These are phyloP conservation scores for Verticillium dahliae DNA, from an alignment of 2,329 filamentous ascomycete species.

Conservation along the genomic window DNA sequence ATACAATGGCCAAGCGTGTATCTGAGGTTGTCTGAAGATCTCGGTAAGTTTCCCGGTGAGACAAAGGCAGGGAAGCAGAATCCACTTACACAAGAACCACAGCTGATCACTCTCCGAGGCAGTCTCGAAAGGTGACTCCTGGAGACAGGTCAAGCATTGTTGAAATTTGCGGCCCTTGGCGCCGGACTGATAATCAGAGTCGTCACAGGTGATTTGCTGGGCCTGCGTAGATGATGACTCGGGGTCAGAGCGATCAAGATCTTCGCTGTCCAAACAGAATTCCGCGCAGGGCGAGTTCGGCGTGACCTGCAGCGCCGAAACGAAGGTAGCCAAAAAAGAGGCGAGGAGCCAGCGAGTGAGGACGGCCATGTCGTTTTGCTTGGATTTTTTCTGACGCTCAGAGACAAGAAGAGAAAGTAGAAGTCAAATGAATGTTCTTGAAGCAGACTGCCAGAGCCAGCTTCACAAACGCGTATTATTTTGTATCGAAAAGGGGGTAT, in stretches of 20 bases:
- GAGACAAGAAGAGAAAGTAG: neutral
- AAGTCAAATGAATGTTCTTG: constrained; percentile 1
- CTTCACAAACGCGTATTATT: neutral
- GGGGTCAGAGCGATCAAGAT: constrained; percentile 35
- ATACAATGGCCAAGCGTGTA: constrained; percentile 46
- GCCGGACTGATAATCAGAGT: constrained; percentile 32
- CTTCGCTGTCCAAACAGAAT: constrained; percentile 37
- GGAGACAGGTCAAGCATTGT: constrained; percentile 44
- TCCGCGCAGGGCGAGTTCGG: constrained; percentile 48
- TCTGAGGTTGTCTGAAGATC: constrained; percentile 42
- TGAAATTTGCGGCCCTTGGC: constrained; percentile 37
- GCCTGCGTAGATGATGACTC: constrained; percentile 36
- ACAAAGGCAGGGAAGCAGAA: too few species aligned
- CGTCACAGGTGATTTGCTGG: constrained; percentile 40
- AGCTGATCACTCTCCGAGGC: constrained; percentile 44
- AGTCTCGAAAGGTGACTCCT: constrained; percentile 40
- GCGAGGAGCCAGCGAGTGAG: constrained; percentile 15
- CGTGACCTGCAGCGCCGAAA: constrained; percentile 38
- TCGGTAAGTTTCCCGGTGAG: neutral
- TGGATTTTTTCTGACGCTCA: neutral
- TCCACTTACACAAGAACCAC: constrained; percentile 51
- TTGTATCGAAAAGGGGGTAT: neutral
- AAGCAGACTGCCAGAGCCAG: constrained; percentile 1
- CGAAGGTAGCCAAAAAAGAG: constrained; percentile 18
- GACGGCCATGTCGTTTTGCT: constrained; percentile 10